phyloP scores from a whole-genome alignment of 176 grass and related monocot species.

The maize (Zea mays) region Zm-B73-REFERENCE-NAM-5.0 NC_050098.1:126085001-126085500 shows the following conservation, averaged over 20 bases:
- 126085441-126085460: conserved; percentile 13
- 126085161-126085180: conserved; percentile 32
- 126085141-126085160: conserved; percentile 18
- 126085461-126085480: not conserved
- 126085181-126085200: conserved; percentile 37
- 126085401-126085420: conserved; percentile 9
- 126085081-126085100: conserved; percentile 31
- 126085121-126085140: not conserved
- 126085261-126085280: conserved; percentile 23
- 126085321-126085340: conserved; percentile 23
- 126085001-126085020: not conserved
- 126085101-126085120: not conserved
- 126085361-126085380: not conserved
- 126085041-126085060: conserved; percentile 31
- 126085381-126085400: not conserved
- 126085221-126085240: conserved; percentile 47
- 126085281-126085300: too few species aligned
- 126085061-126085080: conserved; percentile 28
- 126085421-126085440: conserved; percentile 22
- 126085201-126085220: not conserved
- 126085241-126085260: not conserved
- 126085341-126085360: not conserved
- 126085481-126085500: not conserved
- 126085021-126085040: conserved; percentile 25
- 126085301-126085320: conserved; percentile 7